These are phyloP conservation scores for Lecanicillium sp. DNA, from an alignment of 2,329 filamentous ascomycete genomes.

Conservation along the genomic window DNA sequence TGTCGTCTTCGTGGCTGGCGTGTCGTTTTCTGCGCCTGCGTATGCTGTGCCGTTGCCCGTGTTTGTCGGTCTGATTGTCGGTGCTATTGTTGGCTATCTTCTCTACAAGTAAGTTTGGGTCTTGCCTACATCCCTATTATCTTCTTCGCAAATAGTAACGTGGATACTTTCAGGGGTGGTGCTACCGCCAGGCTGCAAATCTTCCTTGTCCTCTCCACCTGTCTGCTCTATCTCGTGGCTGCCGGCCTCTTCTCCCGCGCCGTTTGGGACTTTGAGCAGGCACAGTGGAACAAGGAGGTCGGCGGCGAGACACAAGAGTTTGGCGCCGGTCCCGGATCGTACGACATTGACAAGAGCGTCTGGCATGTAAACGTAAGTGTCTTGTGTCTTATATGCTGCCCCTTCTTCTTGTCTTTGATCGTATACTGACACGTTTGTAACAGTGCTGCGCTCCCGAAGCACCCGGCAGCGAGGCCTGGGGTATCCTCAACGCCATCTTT, in stretches of 20 bases:
- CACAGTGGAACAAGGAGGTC: slow-evolving; percentile 59
- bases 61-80: slow-evolving; percentile 62
- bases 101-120: slow-evolving; percentile 62
- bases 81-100: slow-evolving; percentile 59
- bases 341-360: slow-evolving; percentile 69
- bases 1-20: slow-evolving; percentile 78
- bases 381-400: background rate
- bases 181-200: slow-evolving; percentile 47
- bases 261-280: slow-evolving; percentile 66
- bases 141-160: background rate
- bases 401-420: too few species aligned
- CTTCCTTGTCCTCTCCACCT: slow-evolving; percentile 77
- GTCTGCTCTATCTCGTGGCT: slow-evolving; percentile 75
- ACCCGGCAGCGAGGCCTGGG: slow-evolving; percentile 73
- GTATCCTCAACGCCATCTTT: slow-evolving; percentile 77
- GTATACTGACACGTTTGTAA: slow-evolving; percentile 4
- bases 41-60: slow-evolving; percentile 72
- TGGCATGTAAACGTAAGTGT: slow-evolving; percentile 71
- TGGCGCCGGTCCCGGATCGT: slow-evolving; percentile 60
- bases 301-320: slow-evolving; percentile 48
- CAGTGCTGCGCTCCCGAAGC: slow-evolving; percentile 70
- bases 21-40: slow-evolving; percentile 68
- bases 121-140: background rate
- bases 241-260: slow-evolving; percentile 73
- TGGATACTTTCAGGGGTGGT: slow-evolving; percentile 26